phyloP scores from a whole-genome alignment of 2,329 filamentous ascomycete genomes.

The Aspergillus ustus region DNA sequence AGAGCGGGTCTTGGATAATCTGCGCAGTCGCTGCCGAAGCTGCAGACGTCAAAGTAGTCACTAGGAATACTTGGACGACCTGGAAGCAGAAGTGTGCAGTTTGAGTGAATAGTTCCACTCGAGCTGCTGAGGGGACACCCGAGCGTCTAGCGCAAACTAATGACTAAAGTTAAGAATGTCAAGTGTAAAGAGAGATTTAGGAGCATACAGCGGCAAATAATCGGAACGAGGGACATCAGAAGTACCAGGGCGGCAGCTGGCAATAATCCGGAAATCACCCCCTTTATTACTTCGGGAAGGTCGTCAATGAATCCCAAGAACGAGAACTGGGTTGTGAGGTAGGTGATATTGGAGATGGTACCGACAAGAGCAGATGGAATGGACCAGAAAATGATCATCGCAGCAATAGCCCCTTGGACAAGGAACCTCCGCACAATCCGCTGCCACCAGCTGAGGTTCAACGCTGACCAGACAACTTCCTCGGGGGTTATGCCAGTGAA shows the following conservation, averaged over 20 bases:
- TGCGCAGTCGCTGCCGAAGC: conserved; percentile 72
- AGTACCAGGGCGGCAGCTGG: conserved; percentile 79
- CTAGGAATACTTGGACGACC: conserved; percentile 87
- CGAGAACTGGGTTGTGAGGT: conserved; percentile 55
- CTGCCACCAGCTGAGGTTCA: conserved; percentile 84
- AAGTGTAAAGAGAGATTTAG: background rate
- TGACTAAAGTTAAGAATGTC: conserved; percentile 53
- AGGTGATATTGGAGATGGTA: conserved; percentile 81
- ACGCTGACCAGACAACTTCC: conserved; percentile 87
- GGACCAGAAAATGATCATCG: conserved; percentile 85
- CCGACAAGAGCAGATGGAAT: conserved; percentile 78
- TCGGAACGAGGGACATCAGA: conserved; percentile 83
- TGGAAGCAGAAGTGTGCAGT: conserved; percentile 77
- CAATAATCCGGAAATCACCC: conserved; percentile 81
- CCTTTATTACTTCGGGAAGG: conserved; percentile 72
- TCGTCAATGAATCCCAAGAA: conserved; percentile 77
- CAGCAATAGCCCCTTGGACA: conserved; percentile 71
- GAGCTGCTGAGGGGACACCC: conserved; percentile 77
- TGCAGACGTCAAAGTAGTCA: conserved; percentile 81
- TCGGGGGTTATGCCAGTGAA: conserved; percentile 80
- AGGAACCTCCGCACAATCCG: conserved; percentile 72
- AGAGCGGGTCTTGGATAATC: conserved; percentile 68
- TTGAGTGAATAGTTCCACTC: conserved; percentile 86
- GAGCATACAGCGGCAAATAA: conserved; percentile 72
- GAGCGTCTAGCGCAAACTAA: conserved; percentile 77